Conservation (phyloP, 176 grass and related monocot species). For the Phragmites australis region DNA sequence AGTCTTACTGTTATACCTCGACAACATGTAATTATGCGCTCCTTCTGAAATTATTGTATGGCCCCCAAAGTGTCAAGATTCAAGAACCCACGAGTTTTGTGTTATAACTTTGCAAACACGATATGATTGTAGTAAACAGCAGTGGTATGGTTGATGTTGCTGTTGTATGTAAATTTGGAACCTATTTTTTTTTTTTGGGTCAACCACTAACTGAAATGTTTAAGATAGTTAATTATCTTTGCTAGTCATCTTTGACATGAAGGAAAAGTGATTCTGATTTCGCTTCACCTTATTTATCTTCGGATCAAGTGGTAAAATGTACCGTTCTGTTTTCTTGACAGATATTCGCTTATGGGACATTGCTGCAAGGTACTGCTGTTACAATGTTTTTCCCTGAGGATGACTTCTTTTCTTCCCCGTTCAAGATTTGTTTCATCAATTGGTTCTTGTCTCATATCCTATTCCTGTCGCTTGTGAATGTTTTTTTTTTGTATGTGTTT, state of each 20-base stretch:
- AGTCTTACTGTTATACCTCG: not conserved
- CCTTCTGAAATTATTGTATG: conserved; percentile 1
- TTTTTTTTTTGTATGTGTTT: conserved; percentile 25
- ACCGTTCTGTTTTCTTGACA: conserved; percentile 43
- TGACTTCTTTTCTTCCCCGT: not conserved
- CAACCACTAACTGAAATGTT: not conserved
- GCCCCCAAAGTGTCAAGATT: not conserved
- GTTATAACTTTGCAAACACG: not conserved
- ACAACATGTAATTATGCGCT: not conserved
- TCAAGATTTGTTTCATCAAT: not conserved
- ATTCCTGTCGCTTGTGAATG: not conserved
- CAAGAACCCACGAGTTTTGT: not conserved
- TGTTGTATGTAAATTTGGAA: conserved; percentile 1
- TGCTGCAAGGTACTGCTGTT: conserved; percentile 66
- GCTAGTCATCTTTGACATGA: not conserved
- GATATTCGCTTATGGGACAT: conserved; percentile 97
- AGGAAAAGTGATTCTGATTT: not conserved
- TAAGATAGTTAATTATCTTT: not conserved
- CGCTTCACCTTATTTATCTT: conserved; percentile 20
- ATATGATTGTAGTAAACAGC: not conserved
- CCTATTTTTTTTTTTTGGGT: not conserved
- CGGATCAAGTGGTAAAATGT: conserved; percentile 13
- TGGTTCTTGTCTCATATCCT: conserved; percentile 7
- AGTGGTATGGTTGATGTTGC: conserved; percentile 4
- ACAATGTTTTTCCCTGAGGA: not conserved